Evolutionary conservation across 2,329 filamentous ascomycete species (phyloP).

Genomic region (Cryphonectria nitschkei): DNA sequence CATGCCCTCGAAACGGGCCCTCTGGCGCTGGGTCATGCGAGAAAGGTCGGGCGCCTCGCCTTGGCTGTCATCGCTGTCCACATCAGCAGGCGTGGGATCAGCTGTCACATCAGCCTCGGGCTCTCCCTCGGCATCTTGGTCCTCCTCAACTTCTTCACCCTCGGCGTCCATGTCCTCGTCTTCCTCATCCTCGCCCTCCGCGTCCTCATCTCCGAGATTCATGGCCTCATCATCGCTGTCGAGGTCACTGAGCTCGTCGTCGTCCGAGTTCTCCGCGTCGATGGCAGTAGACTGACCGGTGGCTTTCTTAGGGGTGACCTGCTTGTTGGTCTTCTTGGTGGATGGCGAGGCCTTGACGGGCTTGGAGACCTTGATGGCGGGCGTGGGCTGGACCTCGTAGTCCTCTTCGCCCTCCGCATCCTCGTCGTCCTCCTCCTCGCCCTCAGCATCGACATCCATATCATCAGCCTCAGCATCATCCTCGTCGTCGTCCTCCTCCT

Average conservation of each 20-base stretch:
- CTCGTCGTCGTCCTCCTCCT: constrained; percentile 43
- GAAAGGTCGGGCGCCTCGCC: constrained; percentile 58
- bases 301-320: constrained; percentile 34
- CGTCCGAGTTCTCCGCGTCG: constrained; percentile 51
- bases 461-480: constrained; percentile 40
- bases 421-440: constrained; percentile 47
- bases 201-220: constrained; percentile 42
- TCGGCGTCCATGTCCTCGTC: constrained; percentile 48
- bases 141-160: constrained; percentile 43
- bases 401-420: constrained; percentile 57
- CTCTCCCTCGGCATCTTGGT: constrained; percentile 40
- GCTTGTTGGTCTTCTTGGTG: constrained; percentile 43
- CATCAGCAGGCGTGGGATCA: constrained; percentile 35
- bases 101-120: constrained; percentile 43
- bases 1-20: constrained; percentile 61
- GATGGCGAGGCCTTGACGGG: constrained; percentile 39
- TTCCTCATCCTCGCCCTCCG: constrained; percentile 41
- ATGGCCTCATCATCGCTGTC: constrained; percentile 57
- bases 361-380: constrained; percentile 55
- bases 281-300: constrained; percentile 36
- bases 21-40: constrained; percentile 65
- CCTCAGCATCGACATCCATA: constrained; percentile 51
- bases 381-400: constrained; percentile 45
- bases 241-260: constrained; percentile 60
- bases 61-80: constrained; percentile 50